Evolutionary conservation across 805 yeast species (phyloP).

Genomic region (Danielozyma ontarioensis): DNA sequence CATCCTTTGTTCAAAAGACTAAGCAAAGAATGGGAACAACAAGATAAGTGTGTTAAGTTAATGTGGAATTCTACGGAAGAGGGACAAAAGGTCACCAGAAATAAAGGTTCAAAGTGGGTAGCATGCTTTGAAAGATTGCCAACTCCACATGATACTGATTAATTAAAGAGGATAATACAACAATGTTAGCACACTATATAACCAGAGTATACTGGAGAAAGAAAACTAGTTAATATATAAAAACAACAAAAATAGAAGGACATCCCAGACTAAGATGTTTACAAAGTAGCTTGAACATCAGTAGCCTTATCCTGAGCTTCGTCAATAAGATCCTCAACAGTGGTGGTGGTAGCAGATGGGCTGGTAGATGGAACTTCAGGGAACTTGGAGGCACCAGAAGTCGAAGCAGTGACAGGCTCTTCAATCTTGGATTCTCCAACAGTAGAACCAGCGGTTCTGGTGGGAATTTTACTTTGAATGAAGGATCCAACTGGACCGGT

Average conservation of each 20-base stretch:
- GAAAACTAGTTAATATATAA: too few species aligned
- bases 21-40: conserved; percentile 68
- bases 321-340: conserved; percentile 20
- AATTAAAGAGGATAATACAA: too few species aligned
- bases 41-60: conserved; percentile 75
- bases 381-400: conserved; percentile 35
- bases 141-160: conserved; percentile 37
- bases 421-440: conserved; percentile 34
- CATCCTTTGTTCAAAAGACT: conserved; percentile 90
- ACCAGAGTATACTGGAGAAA: too few species aligned
- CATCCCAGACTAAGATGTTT: background rate
- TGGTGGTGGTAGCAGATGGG: conserved; percentile 4
- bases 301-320: conserved; percentile 14
- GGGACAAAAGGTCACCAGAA: conserved; percentile 93
- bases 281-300: conserved; percentile 1
- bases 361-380: conserved; percentile 35
- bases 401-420: conserved; percentile 17
- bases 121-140: conserved; percentile 83
- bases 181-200: too few species aligned
- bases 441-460: conserved; percentile 69
- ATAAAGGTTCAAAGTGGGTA: conserved; percentile 78
- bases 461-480: conserved; percentile 52
- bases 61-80: conserved; percentile 96
- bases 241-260: background rate
- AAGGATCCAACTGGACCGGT: conserved; percentile 64